Evolutionary conservation across 345 rosid genomes (phyloP), one percentile per base, ranked within the genome.

Genomic region (Pseudoturritis turrita): DNA sequence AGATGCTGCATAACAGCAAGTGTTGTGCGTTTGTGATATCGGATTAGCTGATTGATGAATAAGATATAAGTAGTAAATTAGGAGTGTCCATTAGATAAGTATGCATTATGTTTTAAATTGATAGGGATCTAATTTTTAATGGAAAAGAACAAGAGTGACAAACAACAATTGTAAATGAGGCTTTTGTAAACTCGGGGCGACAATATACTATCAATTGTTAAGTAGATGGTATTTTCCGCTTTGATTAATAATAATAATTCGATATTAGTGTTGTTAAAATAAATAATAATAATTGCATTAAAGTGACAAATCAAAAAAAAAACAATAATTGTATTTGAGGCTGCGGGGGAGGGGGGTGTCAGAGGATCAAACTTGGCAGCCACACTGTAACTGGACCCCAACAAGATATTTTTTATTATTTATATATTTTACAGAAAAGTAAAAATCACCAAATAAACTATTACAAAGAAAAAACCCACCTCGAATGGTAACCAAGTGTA

Each of bases 341-440:
- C 59, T 65, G 77, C 72, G 77, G 6, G 1, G 25, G 12, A 36
- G 40, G 46, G 71, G 55, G 10, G 10, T n/a, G n/a, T n/a, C n/a
- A n/a, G 21, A 64, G 41, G 60, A 73, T 56, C 72, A 74, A 73
- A 55, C 5, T 43, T 73, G 77, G 77, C 77, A 74, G 72, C 77
- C 67, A 21, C 65, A 14, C 19, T 21, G 66, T 66, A 47, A 14
- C 19, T 21, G 66, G 72, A 47, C 66, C 70, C 43, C 44, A 62
- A 1, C 63, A 35, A 0, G 23, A 10, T 7, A 39, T 26, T 5
- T 41, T 6, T 12, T 31, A 6, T 0, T 4, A 12, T 36, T 10
- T 19, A n/a, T n/a, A n/a, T 56, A n/a, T 60, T 23, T 25, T 56
- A 62, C 23, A 60, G 2, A 13, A 50, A 37, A 28, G 21, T 56